Evolutionary conservation across 139 green algal species (phyloP).

Genomic region (Ulvella scutata): DNA sequence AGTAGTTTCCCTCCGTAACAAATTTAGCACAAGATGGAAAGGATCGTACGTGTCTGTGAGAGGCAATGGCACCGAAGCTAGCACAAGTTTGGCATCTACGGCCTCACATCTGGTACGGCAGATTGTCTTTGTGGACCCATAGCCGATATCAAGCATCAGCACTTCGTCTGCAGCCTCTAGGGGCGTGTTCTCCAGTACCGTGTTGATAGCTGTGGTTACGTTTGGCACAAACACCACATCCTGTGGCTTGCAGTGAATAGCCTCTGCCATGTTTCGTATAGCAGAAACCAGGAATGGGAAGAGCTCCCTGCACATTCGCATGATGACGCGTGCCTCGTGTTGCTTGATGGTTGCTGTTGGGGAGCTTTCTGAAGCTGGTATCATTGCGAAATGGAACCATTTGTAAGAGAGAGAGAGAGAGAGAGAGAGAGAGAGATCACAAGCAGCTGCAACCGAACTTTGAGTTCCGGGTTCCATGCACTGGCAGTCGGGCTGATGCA

Average conservation of each 20-base stretch:
- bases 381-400: no score
- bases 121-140: constrained; percentile 57
- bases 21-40: no score
- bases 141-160: constrained; percentile 19
- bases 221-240: constrained; percentile 55
- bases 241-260: constrained; percentile 13
- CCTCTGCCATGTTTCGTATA: constrained; percentile 28
- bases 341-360: not conserved
- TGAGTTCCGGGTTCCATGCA: no score
- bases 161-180: constrained; percentile 5
- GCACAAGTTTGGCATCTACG: constrained; percentile 20
- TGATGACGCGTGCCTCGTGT: not conserved
- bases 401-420: no score
- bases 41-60: constrained; percentile 8
- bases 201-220: constrained; percentile 48
- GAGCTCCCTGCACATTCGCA: constrained; percentile 23
- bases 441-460: no score
- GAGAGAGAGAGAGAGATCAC: no score
- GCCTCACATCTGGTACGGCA: constrained; percentile 17
- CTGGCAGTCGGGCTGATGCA: no score
- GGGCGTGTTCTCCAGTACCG: constrained; percentile 35
- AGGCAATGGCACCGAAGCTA: constrained; percentile 24
- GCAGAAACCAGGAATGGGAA: constrained; percentile 33
- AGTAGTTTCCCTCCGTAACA: no score
- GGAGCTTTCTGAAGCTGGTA: no score